Conservation (phyloP, 768 basidiomycete species). For the Tylopilus plumbeoviolaceoides region DNA sequence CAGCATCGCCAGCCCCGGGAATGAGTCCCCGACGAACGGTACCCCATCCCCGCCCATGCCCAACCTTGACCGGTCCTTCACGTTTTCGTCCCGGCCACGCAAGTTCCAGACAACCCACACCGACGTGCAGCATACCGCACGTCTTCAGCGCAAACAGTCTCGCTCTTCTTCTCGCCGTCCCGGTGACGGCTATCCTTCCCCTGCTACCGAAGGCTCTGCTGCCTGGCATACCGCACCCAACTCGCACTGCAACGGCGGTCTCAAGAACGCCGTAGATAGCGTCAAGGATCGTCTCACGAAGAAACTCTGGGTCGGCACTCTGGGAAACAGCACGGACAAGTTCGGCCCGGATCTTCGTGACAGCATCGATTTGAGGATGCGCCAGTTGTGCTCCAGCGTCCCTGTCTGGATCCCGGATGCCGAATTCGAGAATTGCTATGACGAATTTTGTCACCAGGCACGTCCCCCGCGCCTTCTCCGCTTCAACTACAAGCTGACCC, state of each 20-base stretch:
- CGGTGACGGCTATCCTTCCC: conserved; percentile 30
- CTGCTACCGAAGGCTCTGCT: conserved; percentile 18
- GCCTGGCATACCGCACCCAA: conserved; percentile 55
- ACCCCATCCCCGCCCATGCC: conserved; percentile 2
- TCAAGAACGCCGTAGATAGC: conserved; percentile 77
- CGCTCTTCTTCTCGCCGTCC: conserved; percentile 52
- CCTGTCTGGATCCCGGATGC: conserved; percentile 81
- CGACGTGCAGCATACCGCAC: conserved; percentile 10
- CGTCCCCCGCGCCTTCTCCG: conserved; percentile 14
- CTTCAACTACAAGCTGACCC: conserved; percentile 16
- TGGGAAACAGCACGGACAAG: conserved; percentile 66
- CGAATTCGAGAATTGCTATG: conserved; percentile 77
- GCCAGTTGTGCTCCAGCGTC: conserved; percentile 37
- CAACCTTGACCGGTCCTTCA: conserved; percentile 24
- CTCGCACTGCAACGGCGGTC: conserved; percentile 75
- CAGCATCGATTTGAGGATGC: conserved; percentile 51
- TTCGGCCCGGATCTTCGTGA: conserved; percentile 53
- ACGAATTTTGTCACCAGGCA: conserved; percentile 83
- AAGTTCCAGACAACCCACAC: conserved; percentile 49
- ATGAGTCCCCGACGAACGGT: conserved; percentile 15
- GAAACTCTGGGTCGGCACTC: conserved; percentile 65
- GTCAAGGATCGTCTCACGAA: conserved; percentile 50
- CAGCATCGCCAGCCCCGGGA: conserved; percentile 31
- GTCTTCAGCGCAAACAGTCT: conserved; percentile 47
- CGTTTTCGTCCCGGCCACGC: conserved; percentile 28